Evolutionary conservation across 2,329 filamentous ascomycete genomes (phyloP), one percentile per base, ranked within the genome.

Genomic region (Colletotrichum paranaense): DNA sequence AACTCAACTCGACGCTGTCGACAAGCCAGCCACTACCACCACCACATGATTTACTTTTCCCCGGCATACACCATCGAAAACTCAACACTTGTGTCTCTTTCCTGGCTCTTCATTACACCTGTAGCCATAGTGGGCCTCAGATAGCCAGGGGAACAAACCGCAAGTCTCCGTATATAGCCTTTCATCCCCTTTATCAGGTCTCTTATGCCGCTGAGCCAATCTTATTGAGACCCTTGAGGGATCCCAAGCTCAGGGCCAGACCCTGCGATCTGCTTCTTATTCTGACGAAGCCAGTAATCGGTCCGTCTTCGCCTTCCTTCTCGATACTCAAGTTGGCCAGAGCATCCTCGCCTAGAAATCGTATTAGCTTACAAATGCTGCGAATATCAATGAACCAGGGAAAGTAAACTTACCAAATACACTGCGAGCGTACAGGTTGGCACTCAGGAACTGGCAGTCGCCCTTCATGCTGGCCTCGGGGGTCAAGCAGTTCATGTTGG

Each of bases 261-360:
- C 97, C 97, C 86, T 99, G 97, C 49, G 95, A 98, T 81, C 97
- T 93, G 87, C 95, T 98, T 85, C 97, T 92, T 90, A 99, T 99
- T 82, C 97, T 92, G 76, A 99, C 95, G 83, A 99, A 99, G 57
- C 97, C 97, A 55, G 96, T 98, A 75, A 99, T 96, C 6, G 95
- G 95, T 28, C 97, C 97, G 79, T 98, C 93, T 30, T 98, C 95
- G 73, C 95, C 95, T 82, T 98, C 95, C 86, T 98, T 96, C 85
- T 99, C 97, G 79, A 99, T 98, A 82, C 95, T 98, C 84, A 99
- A 82, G 82, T 99, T 99, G 80, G 97, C 97, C 79, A 99, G 87
- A 73, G 97, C 97, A 86, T 99, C 97, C 94, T 99, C 97, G 76
- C 97, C 97, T 99, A 73, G 56, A 30, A 32, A 56, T 12, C 5